These are phyloP conservation scores for Trichosporon asahii DNA, from an alignment of 1,284 basidiomycete genomes.

Conservation along the genomic window DNA sequence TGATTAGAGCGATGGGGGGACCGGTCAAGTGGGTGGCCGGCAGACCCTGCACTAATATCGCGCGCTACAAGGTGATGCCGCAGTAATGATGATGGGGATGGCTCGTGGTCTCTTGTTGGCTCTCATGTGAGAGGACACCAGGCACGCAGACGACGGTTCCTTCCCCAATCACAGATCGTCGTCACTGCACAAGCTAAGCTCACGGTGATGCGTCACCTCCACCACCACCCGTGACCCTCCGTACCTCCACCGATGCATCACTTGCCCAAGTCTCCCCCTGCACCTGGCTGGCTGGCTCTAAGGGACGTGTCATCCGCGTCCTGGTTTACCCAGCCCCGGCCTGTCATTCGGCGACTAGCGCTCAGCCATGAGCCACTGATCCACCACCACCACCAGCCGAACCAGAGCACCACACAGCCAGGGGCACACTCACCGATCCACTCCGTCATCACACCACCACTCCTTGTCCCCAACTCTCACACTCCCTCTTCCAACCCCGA, in stretches of 20 bases:
- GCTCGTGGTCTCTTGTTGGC: too few species aligned
- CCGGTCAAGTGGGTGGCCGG: neutral
- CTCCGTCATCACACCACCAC: neutral
- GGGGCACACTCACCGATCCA: constrained; percentile 1
- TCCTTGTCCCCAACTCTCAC: neutral
- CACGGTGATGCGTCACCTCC: neutral
- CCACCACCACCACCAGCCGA: neutral
- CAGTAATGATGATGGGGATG: neutral
- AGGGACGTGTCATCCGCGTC: constrained; percentile 1
- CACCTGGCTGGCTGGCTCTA: neutral
- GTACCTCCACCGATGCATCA: neutral
- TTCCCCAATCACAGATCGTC: neutral
- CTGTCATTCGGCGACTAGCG: neutral
- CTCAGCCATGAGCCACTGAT: neutral
- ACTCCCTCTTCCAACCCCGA: neutral
- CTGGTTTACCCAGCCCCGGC: neutral
- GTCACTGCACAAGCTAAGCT: neutral
- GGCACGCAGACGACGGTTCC: neutral
- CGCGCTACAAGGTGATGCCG: neutral
- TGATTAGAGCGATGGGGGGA: neutral
- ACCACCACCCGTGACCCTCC: neutral
- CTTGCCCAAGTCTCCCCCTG: neutral
- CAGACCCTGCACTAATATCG: neutral
- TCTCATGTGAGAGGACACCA: neutral
- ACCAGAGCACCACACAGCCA: neutral